Percentiles rank a stretch among this genome's conserved stretches.
Conservation (phyloP, 108 stramenopile genomes). For the Schizochytrium sp. region DNA sequence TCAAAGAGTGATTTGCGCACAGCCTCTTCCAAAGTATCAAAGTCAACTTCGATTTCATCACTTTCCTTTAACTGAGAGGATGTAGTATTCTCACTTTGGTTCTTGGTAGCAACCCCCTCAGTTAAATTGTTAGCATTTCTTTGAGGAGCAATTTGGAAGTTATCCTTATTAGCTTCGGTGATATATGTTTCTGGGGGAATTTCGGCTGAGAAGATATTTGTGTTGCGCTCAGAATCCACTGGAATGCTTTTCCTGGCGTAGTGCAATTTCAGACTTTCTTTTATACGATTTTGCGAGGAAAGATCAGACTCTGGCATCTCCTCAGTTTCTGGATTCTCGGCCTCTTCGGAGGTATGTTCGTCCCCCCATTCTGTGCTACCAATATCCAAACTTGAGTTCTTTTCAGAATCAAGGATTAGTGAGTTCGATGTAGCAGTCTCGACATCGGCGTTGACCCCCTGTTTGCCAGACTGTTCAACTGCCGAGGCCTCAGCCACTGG, state of each 20-base stretch:
- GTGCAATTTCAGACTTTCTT: background rate
- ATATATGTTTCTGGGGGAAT: background rate
- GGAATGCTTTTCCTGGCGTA: background rate
- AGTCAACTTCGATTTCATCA: background rate
- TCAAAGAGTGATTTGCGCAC: background rate
- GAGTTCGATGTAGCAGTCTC: background rate
- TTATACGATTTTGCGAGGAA: background rate
- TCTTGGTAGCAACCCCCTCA: background rate
- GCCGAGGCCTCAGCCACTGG: background rate
- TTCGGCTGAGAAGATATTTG: background rate
- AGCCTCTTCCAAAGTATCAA: background rate
- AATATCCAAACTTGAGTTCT: background rate
- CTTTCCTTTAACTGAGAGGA: background rate
- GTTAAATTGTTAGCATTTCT: no score
- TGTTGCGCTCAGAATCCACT: background rate
- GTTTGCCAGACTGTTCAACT: background rate
- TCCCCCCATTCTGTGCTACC: background rate
- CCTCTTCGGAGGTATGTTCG: background rate
- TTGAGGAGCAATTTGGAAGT: no score
- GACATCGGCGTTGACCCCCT: background rate
- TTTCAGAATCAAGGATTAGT: background rate
- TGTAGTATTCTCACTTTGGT: background rate
- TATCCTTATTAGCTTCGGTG: background rate
- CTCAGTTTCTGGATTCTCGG: background rate
- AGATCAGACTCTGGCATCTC: background rate